Conservation (phyloP, 192 early-diverging fungal genomes). For the Jimgerdemannia flammicorona region DNA sequence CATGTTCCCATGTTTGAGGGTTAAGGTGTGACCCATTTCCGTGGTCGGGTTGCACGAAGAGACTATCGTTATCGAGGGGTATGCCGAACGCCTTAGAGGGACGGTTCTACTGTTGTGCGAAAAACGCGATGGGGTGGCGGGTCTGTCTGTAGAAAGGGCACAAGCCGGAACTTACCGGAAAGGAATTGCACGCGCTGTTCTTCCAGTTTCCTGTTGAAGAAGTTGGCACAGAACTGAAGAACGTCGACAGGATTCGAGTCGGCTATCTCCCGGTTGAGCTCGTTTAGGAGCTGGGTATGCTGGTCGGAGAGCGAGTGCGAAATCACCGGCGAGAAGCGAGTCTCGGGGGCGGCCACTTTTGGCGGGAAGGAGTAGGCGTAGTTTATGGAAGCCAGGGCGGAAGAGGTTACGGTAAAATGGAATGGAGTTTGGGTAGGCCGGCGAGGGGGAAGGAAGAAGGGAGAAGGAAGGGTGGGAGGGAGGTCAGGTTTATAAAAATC, state of each 20-base stretch:
- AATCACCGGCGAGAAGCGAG: no score
- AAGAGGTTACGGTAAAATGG: neutral
- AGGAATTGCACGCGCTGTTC: slow-evolving; percentile 60
- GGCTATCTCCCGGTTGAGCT: neutral
- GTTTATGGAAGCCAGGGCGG: neutral
- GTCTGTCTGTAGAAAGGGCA: neutral
- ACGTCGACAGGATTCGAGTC: slow-evolving; percentile 67
- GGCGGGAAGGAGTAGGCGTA: neutral
- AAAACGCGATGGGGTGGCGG: neutral
- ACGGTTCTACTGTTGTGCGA: no score
- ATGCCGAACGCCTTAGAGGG: slow-evolving; percentile 1
- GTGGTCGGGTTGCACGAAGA: no score
- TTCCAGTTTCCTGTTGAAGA: slow-evolving; percentile 82
- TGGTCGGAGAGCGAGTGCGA: no score
- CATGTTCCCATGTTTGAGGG: no score
- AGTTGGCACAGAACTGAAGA: slow-evolving; percentile 89
- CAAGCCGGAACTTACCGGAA: neutral
- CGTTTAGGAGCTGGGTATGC: neutral
- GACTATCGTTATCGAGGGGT: no score
- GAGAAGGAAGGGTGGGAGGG: neutral
- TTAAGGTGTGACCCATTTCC: no score
- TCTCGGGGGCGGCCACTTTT: neutral
- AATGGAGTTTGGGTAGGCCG: neutral
- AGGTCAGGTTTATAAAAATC: neutral
- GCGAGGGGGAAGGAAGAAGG: neutral